phyloP scores from a whole-genome alignment of 805 yeast species.

The Sugiyamaella valdiviana region DNA sequence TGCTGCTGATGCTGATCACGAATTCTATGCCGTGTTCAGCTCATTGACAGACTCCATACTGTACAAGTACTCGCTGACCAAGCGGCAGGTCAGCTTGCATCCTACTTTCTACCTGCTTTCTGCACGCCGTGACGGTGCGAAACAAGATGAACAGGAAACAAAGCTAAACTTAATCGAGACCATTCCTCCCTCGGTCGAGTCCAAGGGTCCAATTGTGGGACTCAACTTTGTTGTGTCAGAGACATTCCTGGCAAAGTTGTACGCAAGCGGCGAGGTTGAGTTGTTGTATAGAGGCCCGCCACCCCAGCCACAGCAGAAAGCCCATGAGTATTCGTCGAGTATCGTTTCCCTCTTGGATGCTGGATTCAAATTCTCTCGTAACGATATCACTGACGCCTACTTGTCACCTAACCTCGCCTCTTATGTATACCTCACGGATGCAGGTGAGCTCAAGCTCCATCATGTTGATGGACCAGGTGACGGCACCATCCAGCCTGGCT shows the following conservation, averaged over 20 bases:
- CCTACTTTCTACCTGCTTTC: conserved; percentile 17
- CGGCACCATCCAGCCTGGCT: conserved; percentile 4
- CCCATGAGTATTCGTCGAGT: conserved; percentile 15
- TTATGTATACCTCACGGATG: conserved; percentile 19
- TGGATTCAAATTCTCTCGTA: conserved; percentile 17
- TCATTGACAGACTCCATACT: conserved; percentile 4
- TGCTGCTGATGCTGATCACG: conserved; percentile 9
- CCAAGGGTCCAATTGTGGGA: conserved; percentile 9
- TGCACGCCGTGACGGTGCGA: conserved; percentile 6
- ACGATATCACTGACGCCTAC: conserved; percentile 20
- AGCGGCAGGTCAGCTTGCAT: conserved; percentile 15
- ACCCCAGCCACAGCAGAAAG: conserved; percentile 13
- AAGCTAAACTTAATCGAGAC: neutral
- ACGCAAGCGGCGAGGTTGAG: conserved; percentile 18
- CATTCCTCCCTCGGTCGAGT: neutral
- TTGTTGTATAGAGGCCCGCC: conserved; percentile 12
- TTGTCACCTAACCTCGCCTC: conserved; percentile 32
- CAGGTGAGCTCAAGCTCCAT: conserved; percentile 17
- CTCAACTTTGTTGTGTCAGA: conserved; percentile 15
- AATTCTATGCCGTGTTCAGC: conserved; percentile 15
- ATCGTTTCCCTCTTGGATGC: conserved; percentile 18
- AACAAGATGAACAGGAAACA: conserved; percentile 10
- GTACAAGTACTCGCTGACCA: conserved; percentile 12
- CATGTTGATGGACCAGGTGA: conserved; percentile 8
- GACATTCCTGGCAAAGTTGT: conserved; percentile 9